Conservation (phyloP, 495 filamentous ascomycete species). For the Xylaria venustula region DNA sequence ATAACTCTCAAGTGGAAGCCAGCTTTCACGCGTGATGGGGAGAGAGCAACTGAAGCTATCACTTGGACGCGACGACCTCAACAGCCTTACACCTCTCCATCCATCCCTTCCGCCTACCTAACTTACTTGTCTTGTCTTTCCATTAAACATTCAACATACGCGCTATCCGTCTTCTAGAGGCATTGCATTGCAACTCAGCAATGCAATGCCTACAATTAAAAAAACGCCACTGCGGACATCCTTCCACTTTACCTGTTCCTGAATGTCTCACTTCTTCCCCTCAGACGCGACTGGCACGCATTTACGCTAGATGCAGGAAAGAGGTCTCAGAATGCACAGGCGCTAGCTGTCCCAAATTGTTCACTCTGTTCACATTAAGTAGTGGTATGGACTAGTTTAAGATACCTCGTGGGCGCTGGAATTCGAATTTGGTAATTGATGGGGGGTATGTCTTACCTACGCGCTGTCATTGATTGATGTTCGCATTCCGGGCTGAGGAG, state of each 20-base stretch:
- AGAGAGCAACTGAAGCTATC: not conserved
- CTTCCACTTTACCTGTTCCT: not conserved
- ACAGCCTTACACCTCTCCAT: not conserved
- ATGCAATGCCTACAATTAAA: constrained; percentile 7
- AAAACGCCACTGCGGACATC: not conserved
- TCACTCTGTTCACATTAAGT: no score
- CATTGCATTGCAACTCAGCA: constrained; percentile 1
- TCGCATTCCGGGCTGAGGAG: not conserved
- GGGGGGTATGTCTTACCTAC: not conserved
- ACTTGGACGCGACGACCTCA: not conserved
- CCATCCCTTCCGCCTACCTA: constrained; percentile 2
- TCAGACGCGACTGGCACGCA: constrained; percentile 16
- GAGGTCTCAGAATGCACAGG: not conserved
- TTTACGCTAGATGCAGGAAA: not conserved
- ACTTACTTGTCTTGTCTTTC: not conserved
- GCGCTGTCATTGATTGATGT: not conserved
- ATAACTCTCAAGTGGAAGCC: not conserved
- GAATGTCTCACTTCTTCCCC: not conserved
- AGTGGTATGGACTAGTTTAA: no score
- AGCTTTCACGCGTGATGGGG: not conserved
- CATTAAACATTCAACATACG: not conserved
- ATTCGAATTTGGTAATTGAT: not conserved
- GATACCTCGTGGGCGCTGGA: not conserved
- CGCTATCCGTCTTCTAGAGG: not conserved
- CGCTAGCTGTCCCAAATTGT: no score